phyloP scores from a whole-genome alignment of 768 basidiomycete species.

The Candolleomyces efflorescens region DNA sequence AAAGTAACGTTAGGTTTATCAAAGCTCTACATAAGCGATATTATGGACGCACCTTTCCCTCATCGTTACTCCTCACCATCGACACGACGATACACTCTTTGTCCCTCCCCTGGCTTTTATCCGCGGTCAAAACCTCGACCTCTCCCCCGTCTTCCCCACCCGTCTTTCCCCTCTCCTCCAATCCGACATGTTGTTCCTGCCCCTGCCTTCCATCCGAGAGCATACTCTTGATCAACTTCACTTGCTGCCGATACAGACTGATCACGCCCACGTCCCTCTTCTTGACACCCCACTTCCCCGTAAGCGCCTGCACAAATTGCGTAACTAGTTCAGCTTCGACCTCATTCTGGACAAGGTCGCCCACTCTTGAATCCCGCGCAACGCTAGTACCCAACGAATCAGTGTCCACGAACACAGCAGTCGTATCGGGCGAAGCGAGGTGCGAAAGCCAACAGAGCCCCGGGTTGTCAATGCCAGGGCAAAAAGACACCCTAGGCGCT shows the following conservation, averaged over 20 bases:
- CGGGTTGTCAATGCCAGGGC: neutral
- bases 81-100: conserved; percentile 95
- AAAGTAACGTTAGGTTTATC: neutral
- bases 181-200: neutral
- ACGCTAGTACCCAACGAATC: conserved; percentile 53
- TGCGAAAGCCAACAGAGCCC: neutral
- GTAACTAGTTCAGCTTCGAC: conserved; percentile 67
- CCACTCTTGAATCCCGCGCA: conserved; percentile 74
- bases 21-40: neutral
- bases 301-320: conserved; percentile 65
- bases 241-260: conserved; percentile 92
- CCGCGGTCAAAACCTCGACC: conserved; percentile 87
- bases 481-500: neutral
- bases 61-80: conserved; percentile 84
- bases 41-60: conserved; percentile 55
- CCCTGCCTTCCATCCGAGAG: conserved; percentile 49
- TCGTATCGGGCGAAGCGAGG: conserved; percentile 41
- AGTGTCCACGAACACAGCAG: conserved; percentile 93
- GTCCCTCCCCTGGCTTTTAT: conserved; percentile 91
- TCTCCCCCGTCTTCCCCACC: conserved; percentile 16
- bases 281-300: conserved; percentile 52
- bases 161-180: neutral
- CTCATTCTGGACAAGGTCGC: conserved; percentile 88
- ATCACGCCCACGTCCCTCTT: conserved; percentile 81
- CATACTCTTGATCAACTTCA: conserved; percentile 77